Base-by-base conservation (phyloP, 2,329 filamentous ascomycete genomes). In the Fusarium anthophilum region DNA sequence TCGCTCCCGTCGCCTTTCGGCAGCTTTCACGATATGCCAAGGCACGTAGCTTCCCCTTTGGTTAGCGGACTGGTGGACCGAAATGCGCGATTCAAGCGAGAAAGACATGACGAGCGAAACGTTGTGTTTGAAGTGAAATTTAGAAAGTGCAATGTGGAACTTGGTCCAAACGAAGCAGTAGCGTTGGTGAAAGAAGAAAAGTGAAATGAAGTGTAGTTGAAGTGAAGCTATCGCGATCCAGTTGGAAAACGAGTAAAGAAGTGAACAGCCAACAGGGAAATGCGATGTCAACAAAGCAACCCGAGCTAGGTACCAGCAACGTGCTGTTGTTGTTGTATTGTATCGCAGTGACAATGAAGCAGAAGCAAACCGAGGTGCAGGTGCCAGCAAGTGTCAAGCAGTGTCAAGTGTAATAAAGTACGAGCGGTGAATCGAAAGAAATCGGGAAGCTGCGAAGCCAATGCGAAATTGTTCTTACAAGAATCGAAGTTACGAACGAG, bases 11-110 rank as follows among this genome's bases (percentile, higher is more conserved):
- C 38, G 65, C 39, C 47, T 61, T 37, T 51, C n/a, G 37, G 64
- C 58, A 69, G 69, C 45, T 32, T 65, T 35, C 60, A 43, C 35
- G 48, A 73, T 66, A 37, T 41, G 51, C 32, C 39, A 39, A 53
- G 69, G 69, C 48, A 63, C 63, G 39, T 56, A 57, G 48, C 56
- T 56, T 59, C 65, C 64, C 30, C 62, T 69, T 24, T 47, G 41
- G 41, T 73, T 60, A 73, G 69, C 69, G 28, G 53, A 56, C 38
- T 62, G 48, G 41, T 65, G 69, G 35, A 62, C n/a, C 50, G 60
- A 47, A 37, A 41, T 43, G 22, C 69, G 70, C n/a, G 56, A 55
- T 24, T 51, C 18, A 18, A 54, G 26, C 20, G 70, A 69, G 37
- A 64, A 62, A 41, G 70, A 69, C 70, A 73, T 73, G 32, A 28